Evolutionary conservation across 768 basidiomycete species (phyloP), one percentile per base, ranked within the genome.

Genomic region (Lentinula sp.): DNA sequence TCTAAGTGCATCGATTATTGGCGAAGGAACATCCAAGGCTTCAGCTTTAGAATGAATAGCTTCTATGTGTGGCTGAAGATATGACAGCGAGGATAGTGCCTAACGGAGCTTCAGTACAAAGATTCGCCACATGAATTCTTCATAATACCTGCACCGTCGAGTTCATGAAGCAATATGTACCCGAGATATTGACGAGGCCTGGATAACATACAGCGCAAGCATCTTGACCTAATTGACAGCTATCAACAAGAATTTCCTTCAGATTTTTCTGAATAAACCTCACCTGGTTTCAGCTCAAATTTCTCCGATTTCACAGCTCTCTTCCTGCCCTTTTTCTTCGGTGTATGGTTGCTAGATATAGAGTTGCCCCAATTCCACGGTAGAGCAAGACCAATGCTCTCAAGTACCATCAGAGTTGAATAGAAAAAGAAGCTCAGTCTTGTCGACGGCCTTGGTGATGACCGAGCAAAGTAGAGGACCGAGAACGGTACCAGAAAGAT

Each of bases 111-210:
- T 67, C 42, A 71, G 65, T 62, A 53, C 4, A 32, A 43, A n/a
- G 5, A 8, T 46, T 15, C 3, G 58, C 28, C 28, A 46, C 52
- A 35, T 56, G 46, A 52, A 13, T 50, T 50, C 50, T 60, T 35
- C 21, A 39, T 68, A 70, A 70, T 67, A 84, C 92, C 83, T 98
- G 96, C 9, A 98, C 77, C 2, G 94, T 94, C 11, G 96, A 95
- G 71, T 98, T 96, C 87, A 98, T 91, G 78, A 97, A 98, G 70
- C 96, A 98, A 65, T 96, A 91, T 56, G 94, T 96, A 10, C 95
- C 95, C 8, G 94, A 95, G 40, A 95, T 88, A 68, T 98, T 98
- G 69, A 97, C 90, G 54, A 98, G 87, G 0, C 95, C 95, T 1
- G 95, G 90, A 72, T 92, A 97, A 67, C 86, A 81, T 21, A 80